A percentile compares a stretch with the other conserved stretches of the same genome.
These are phyloP conservation scores for Apophysomyces sp. DNA, from an alignment of 371 early-diverging fungal species.

Conservation along the genomic window DNA sequence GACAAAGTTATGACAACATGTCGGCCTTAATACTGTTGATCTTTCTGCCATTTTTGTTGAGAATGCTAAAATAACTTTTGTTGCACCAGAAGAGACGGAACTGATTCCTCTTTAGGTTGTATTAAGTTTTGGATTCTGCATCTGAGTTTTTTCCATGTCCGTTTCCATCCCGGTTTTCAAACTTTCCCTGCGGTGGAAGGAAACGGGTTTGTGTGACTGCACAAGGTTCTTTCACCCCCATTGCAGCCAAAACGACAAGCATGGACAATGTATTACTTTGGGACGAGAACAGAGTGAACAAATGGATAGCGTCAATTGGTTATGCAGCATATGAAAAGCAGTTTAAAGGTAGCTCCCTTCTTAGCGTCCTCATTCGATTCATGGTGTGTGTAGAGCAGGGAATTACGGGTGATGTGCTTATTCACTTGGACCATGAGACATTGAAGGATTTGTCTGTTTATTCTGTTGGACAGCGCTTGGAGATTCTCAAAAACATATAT, in stretches of 20 bases:
- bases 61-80: no score
- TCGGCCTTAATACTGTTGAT: no score
- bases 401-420: slow-evolving; percentile 89
- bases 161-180: no score
- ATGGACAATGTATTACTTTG: slow-evolving; percentile 59
- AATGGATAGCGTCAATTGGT: slow-evolving; percentile 60
- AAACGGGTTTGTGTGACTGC: neutral
- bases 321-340: slow-evolving; percentile 56
- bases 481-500: slow-evolving; percentile 84
- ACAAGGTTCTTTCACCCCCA: neutral
- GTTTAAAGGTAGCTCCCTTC: slow-evolving; percentile 47
- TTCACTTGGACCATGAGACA: slow-evolving; percentile 88
- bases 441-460: slow-evolving; percentile 83
- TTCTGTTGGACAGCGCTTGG: slow-evolving; percentile 86
- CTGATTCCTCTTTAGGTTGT: no score
- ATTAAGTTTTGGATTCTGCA: no score
- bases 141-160: no score
- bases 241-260: slow-evolving; percentile 1
- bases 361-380: neutral
- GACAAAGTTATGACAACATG: no score
- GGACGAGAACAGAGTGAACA: slow-evolving; percentile 60
- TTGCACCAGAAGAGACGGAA: no score
- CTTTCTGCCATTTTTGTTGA: no score
- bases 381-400: slow-evolving; percentile 69
- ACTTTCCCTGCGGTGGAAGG: neutral